Evolutionary conservation across 352 stramenopile species (phyloP), one percentile per base, ranked within the genome.

Genomic region (Phytophthora tentaculata): DNA sequence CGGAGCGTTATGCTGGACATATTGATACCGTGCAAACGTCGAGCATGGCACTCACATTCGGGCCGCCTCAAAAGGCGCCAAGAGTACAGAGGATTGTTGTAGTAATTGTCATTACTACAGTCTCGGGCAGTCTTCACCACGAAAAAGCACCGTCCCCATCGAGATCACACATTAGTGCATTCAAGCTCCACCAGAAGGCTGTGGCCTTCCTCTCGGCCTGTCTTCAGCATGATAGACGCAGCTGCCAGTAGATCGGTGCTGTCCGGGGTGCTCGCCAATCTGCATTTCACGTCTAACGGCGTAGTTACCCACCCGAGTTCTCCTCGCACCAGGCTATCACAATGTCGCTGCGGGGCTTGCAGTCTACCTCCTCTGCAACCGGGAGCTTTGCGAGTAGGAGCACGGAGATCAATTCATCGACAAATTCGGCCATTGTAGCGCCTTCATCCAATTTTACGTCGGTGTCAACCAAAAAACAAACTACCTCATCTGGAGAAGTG

Each of bases 241-340:
- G 60, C 50, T 57, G 64, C 43, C 7, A 16, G 47, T 2, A 37
- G 16, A 16, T 24, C n/a, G 51, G 22, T 51, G 32, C 64, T 54
- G 29, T 60, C 52, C 48, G 54, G 52, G 37, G 32, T 68, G 29
- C 12, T 14, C 53, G 48, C 68, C 78, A 63, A 81, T 71, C 43
- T 64, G 9, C 49, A 79, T 75, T 76, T 77, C 63, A 81, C 74
- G 71, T 81, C 74, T 79, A 77, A 71, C 74, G 64, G 66, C 74
- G 71, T 77, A 77, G 65, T 71, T 61, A 48, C 56, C 58, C 61
- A 57, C 50, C 37, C 50, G 29, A 57, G 26, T 29, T 26, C 32
- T 60, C 45, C 44, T 63, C 49, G 26, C 57, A 72, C 23, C 45
- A 63, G 44, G 39, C 58, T 48, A 54, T 65, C 43, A 19, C 23